These are phyloP conservation scores for Lactarius hengduanensis DNA, from an alignment of 768 basidiomycete genomes.

Conservation along the genomic window DNA sequence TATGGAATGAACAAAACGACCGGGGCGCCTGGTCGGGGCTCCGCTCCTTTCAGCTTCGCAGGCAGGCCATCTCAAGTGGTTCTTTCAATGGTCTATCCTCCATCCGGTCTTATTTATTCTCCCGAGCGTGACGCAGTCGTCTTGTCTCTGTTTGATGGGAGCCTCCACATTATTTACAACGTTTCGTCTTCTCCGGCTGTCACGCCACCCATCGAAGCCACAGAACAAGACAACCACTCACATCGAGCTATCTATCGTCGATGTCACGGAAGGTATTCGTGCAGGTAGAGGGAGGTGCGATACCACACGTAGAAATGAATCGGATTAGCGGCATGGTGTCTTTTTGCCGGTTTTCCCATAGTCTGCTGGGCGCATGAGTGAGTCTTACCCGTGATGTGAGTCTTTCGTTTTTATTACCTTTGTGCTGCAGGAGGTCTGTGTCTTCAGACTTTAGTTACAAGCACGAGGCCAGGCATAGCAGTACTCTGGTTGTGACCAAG, in stretches of 20 bases:
- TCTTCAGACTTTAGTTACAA: conserved; percentile 81
- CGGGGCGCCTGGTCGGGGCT: conserved; percentile 48
- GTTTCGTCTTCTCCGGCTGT: conserved; percentile 50
- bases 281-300: conserved; percentile 43
- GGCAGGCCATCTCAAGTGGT: conserved; percentile 51
- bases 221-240: conserved; percentile 22
- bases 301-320: conserved; percentile 51
- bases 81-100: conserved; percentile 59
- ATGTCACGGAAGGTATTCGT: conserved; percentile 51
- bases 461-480: conserved; percentile 59
- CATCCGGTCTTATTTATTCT: conserved; percentile 60
- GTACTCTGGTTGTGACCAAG: conserved; percentile 53
- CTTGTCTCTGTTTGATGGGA: conserved; percentile 66
- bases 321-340: conserved; percentile 57
- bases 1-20: conserved; percentile 48
- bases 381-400: conserved; percentile 31
- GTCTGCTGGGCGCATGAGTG: conserved; percentile 77
- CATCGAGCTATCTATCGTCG: conserved; percentile 37
- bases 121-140: conserved; percentile 51
- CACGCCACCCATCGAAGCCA: conserved; percentile 31
- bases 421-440: conserved; percentile 46
- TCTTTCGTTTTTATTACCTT: background rate
- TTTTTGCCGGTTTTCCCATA: conserved; percentile 54
- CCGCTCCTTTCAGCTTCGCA: conserved; percentile 44
- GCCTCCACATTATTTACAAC: conserved; percentile 58